phyloP scores from a whole-genome alignment of 2,329 filamentous ascomycete species.

The Ambrosiella xylebori region DNA sequence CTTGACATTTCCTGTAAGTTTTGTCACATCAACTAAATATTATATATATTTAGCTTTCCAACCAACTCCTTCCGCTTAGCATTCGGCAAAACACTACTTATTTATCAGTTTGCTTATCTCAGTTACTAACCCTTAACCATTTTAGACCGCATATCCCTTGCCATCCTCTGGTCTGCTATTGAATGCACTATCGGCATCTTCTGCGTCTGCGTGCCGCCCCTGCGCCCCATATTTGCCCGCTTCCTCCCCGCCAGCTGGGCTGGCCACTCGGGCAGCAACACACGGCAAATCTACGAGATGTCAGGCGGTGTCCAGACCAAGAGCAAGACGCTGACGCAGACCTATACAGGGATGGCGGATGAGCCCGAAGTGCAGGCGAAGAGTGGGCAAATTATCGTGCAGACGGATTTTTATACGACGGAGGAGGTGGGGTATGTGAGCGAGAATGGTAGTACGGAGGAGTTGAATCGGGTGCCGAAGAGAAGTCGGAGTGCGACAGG shows the following conservation, averaged over 20 bases:
- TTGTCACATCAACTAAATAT: not conserved
- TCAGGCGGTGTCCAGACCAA: not conserved
- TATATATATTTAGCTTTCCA: not conserved
- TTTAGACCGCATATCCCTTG: slow-evolving; percentile 18
- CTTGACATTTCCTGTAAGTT: slow-evolving; percentile 19
- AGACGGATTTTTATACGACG: slow-evolving; percentile 4
- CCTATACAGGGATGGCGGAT: not conserved
- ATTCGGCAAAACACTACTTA: not conserved
- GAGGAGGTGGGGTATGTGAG: slow-evolving; percentile 3
- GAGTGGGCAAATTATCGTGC: slow-evolving; percentile 6
- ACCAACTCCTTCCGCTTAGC: not conserved
- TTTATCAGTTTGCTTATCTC: not conserved
- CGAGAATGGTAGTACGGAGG: slow-evolving; percentile 4
- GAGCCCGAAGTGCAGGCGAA: slow-evolving; percentile 1
- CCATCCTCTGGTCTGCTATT: slow-evolving; percentile 20
- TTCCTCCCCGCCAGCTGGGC: slow-evolving; percentile 5
- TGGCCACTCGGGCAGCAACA: not conserved
- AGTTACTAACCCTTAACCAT: not conserved
- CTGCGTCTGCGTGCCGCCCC: slow-evolving; percentile 20
- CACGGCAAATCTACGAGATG: slow-evolving; percentile 7
- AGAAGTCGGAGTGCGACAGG: not conserved
- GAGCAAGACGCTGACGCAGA: not conserved
- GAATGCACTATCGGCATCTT: slow-evolving; percentile 21
- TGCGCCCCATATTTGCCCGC: slow-evolving; percentile 16
- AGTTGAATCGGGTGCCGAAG: not conserved